phyloP scores from a whole-genome alignment of 2,329 filamentous ascomycete species.

The Botrytis elliptica region DNA sequence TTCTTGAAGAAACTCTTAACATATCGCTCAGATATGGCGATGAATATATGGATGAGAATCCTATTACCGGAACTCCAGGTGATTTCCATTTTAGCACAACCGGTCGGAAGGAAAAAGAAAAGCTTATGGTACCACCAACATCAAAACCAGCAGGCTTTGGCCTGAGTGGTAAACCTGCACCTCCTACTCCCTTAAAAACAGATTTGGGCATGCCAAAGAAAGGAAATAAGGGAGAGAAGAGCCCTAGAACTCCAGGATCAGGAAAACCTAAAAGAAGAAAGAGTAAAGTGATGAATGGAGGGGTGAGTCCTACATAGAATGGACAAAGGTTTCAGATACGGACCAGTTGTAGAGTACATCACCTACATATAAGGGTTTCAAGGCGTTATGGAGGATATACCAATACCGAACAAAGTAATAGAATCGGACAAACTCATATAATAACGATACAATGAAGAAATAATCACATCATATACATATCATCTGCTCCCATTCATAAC shows the following conservation, averaged over 20 bases:
- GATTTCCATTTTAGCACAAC: slow-evolving; percentile 64
- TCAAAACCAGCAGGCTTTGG: slow-evolving; percentile 28
- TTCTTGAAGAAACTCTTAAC: slow-evolving; percentile 56
- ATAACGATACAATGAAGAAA: slow-evolving; percentile 9
- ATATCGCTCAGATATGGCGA: slow-evolving; percentile 59
- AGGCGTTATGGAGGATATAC: slow-evolving; percentile 6
- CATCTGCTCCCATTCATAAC: background rate
- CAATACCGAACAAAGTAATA: background rate
- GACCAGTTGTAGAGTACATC: background rate
- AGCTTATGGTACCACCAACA: slow-evolving; percentile 28
- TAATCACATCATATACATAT: background rate
- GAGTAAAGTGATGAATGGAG: slow-evolving; percentile 32
- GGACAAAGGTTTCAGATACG: background rate
- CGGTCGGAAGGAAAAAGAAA: slow-evolving; percentile 45
- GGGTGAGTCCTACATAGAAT: slow-evolving; percentile 29
- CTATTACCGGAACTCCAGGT: slow-evolving; percentile 64
- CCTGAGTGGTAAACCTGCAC: slow-evolving; percentile 21
- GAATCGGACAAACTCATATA: background rate
- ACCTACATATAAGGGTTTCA: background rate
- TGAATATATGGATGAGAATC: slow-evolving; percentile 67
- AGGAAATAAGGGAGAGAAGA: slow-evolving; percentile 36
- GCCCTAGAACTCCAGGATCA: slow-evolving; percentile 37
- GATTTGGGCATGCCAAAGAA: slow-evolving; percentile 36
- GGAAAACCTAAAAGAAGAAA: slow-evolving; percentile 43
- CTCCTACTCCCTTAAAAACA: slow-evolving; percentile 30